Evolutionary conservation across 495 filamentous ascomycete genomes (phyloP).

Genomic region (Xylona heveae): DNA sequence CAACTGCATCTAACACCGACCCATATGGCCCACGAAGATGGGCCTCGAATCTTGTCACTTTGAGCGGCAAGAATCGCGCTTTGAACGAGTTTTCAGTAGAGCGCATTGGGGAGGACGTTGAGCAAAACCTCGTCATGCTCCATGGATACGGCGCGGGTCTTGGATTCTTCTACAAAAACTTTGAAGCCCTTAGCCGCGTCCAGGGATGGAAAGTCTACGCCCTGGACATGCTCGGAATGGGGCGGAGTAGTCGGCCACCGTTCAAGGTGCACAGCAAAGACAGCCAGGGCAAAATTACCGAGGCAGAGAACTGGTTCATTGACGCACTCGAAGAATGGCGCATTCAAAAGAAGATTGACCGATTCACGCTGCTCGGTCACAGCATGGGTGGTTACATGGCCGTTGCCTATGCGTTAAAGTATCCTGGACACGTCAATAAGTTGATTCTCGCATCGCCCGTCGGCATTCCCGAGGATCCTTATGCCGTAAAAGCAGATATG

Average conservation of each 20-base stretch:
- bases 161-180: constrained; percentile 96
- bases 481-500: constrained; percentile 63
- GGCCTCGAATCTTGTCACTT: constrained; percentile 63
- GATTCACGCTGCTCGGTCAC: constrained; percentile 83
- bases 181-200: constrained; percentile 58
- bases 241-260: constrained; percentile 61
- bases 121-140: constrained; percentile 84
- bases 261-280: constrained; percentile 73
- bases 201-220: constrained; percentile 80
- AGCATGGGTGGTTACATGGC: constrained; percentile 87
- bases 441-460: constrained; percentile 87
- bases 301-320: constrained; percentile 91
- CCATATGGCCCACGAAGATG: constrained; percentile 74
- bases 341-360: constrained; percentile 65
- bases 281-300: constrained; percentile 57
- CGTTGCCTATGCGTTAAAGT: constrained; percentile 87
- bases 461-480: constrained; percentile 87
- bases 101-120: constrained; percentile 49
- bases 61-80: constrained; percentile 67
- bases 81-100: constrained; percentile 90
- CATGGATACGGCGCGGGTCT: constrained; percentile 93
- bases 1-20: constrained; percentile 37
- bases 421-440: constrained; percentile 83
- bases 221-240: constrained; percentile 86
- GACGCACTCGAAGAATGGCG: constrained; percentile 96